Evolutionary conservation across 2,329 filamentous ascomycete species (phyloP).

Genomic region (Alternaria sp.): DNA sequence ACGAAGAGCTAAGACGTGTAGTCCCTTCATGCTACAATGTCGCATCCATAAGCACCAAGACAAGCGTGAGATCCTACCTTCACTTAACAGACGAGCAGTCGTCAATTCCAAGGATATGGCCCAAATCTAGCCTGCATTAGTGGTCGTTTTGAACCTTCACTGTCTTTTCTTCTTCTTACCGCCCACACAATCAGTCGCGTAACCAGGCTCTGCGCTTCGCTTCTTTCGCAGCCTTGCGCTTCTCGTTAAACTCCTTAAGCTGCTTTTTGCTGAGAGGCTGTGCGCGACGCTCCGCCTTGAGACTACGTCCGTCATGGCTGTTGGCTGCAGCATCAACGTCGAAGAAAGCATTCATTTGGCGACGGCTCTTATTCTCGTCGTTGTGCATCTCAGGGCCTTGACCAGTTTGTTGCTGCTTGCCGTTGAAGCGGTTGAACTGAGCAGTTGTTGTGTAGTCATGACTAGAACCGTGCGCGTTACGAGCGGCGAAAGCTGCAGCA

Average conservation of each 20-base stretch:
- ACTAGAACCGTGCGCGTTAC: slow-evolving; percentile 28
- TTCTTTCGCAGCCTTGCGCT: slow-evolving; percentile 87
- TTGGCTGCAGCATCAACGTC: slow-evolving; percentile 95
- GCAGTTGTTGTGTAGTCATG: slow-evolving; percentile 71
- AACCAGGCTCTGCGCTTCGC: slow-evolving; percentile 94
- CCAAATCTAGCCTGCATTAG: slow-evolving; percentile 39
- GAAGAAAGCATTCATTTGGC: slow-evolving; percentile 95
- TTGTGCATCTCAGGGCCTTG: slow-evolving; percentile 78
- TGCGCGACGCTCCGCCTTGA: slow-evolving; percentile 87
- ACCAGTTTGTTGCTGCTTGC: slow-evolving; percentile 75
- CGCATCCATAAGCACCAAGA: slow-evolving; percentile 6
- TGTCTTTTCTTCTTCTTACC: slow-evolving; percentile 39
- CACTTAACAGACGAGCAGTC: slow-evolving; percentile 13
- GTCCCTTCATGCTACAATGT: slow-evolving; percentile 1
- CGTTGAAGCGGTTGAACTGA: slow-evolving; percentile 91
- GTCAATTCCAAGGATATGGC: slow-evolving; percentile 10
- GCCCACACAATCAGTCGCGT: slow-evolving; percentile 68
- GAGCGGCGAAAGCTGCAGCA: slow-evolving; percentile 37
- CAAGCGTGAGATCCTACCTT: slow-evolving; percentile 28
- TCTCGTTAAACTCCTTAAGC: slow-evolving; percentile 90
- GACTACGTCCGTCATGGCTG: slow-evolving; percentile 84
- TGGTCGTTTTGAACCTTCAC: slow-evolving; percentile 29
- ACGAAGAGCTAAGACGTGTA: not conserved
- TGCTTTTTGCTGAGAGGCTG: slow-evolving; percentile 87
- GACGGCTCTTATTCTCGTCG: slow-evolving; percentile 84